These are phyloP conservation scores for Plasmodium vivax DNA, from an alignment of 169 alveolate species.

Conservation along the genomic window DNA sequence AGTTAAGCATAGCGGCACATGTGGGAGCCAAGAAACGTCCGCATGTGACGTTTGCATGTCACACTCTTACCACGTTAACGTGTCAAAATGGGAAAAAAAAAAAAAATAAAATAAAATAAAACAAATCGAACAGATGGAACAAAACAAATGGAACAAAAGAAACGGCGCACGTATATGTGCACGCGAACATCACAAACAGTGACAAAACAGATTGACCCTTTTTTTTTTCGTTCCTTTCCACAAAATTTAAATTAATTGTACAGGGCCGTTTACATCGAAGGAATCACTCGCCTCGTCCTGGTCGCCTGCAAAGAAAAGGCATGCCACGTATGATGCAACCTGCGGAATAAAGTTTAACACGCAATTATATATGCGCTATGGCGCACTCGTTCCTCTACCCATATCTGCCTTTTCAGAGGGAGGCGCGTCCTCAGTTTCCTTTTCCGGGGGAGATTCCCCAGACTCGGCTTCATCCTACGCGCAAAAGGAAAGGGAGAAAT, in stretches of 20 bases:
- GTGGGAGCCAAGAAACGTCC: neutral
- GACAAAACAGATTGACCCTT: neutral
- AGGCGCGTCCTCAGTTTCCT: neutral
- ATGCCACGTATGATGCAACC: neutral
- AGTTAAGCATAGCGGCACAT: neutral
- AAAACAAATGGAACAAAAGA: slow-evolving; percentile 2
- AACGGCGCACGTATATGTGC: neutral
- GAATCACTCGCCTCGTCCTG: neutral
- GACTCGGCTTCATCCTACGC: slow-evolving; percentile 13
- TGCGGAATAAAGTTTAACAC: neutral
- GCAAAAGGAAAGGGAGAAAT: neutral
- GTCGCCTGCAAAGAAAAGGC: neutral
- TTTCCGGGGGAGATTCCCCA: neutral
- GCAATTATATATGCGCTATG: neutral
- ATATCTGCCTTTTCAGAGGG: neutral
- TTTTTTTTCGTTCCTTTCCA: neutral
- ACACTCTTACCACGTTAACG: neutral
- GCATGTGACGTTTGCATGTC: neutral
- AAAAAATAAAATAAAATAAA: neutral
- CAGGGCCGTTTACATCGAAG: slow-evolving; percentile 54
- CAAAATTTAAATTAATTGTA: slow-evolving; percentile 32
- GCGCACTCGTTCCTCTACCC: slow-evolving; percentile 2
- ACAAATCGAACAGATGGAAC: no score
- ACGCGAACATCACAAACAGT: neutral
- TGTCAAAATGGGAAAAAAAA: neutral